A percentile compares a stretch with the other conserved stretches of the same genome.
phyloP scores from a whole-genome alignment of 1,284 basidiomycete genomes.

The Leccinum angustisporum region DNA sequence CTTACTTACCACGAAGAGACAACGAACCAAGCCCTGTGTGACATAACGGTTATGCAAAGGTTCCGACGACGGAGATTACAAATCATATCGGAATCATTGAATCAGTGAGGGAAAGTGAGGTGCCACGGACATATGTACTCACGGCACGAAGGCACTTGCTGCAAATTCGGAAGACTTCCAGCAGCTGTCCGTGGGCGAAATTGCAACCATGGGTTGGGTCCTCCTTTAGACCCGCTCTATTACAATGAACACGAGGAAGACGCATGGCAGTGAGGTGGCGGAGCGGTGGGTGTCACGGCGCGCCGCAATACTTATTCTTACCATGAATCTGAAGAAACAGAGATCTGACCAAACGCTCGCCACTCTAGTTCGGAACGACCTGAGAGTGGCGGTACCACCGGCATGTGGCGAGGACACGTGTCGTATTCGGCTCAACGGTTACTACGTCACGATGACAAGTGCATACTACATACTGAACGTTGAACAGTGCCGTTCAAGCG shows the following conservation, averaged over 20 bases:
- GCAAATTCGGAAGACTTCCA: neutral
- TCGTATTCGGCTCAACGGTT: neutral
- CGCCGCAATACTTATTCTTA: slow-evolving; percentile 8
- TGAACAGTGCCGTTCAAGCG: neutral
- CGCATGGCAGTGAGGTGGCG: slow-evolving; percentile 2
- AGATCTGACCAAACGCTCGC: slow-evolving; percentile 9
- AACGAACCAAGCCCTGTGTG: slow-evolving; percentile 1
- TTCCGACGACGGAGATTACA: slow-evolving; percentile 1
- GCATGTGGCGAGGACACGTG: slow-evolving; percentile 22
- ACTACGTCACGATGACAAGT: neutral
- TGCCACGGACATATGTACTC: neutral
- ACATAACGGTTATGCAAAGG: neutral
- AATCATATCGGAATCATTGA: slow-evolving; percentile 4
- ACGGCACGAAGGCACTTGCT: slow-evolving; percentile 4
- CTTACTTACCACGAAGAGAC: neutral
- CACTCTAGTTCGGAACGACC: neutral
- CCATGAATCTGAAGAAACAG: slow-evolving; percentile 12
- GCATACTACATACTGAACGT: neutral
- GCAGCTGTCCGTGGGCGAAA: slow-evolving; percentile 8
- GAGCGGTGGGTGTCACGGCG: slow-evolving; percentile 1
- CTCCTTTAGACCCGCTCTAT: slow-evolving; percentile 1
- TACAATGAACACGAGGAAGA: slow-evolving; percentile 16
- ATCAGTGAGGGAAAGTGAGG: slow-evolving; percentile 12
- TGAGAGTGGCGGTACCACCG: neutral
- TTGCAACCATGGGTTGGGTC: neutral